Conservation (phyloP, 768 basidiomycete genomes). For the Termitomyces sp. region DNA sequence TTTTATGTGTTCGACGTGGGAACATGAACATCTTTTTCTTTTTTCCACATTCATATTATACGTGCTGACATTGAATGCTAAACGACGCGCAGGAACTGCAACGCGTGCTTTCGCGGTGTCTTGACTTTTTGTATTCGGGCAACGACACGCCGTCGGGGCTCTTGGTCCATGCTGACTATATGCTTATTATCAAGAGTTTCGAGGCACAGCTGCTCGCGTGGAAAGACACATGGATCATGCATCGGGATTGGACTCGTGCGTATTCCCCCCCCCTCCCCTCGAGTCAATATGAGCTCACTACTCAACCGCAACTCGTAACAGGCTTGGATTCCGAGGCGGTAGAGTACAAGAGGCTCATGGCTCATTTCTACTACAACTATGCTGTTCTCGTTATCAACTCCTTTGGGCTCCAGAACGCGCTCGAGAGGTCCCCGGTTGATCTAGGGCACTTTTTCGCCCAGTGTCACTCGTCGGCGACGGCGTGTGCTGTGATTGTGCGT, state of each 20-base stretch:
- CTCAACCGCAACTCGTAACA: slow-evolving; percentile 12
- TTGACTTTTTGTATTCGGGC: slow-evolving; percentile 88
- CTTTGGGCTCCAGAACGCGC: slow-evolving; percentile 94
- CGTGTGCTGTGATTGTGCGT: slow-evolving; percentile 67
- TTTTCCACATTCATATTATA: too few relatives aligned
- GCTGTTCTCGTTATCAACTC: slow-evolving; percentile 88
- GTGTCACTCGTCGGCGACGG: slow-evolving; percentile 67
- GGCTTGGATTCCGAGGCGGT: slow-evolving; percentile 20
- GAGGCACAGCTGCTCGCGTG: slow-evolving; percentile 68
- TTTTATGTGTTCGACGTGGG: background rate
- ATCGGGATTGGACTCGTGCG: slow-evolving; percentile 25
- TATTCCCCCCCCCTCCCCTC: background rate
- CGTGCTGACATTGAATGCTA: too few relatives aligned
- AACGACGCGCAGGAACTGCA: slow-evolving; percentile 69
- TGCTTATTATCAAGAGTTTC: slow-evolving; percentile 79
- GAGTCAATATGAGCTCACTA: background rate
- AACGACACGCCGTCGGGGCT: slow-evolving; percentile 79
- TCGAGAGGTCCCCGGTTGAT: slow-evolving; percentile 71
- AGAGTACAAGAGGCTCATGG: slow-evolving; percentile 49
- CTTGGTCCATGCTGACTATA: slow-evolving; percentile 80
- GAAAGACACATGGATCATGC: slow-evolving; percentile 52
- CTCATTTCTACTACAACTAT: slow-evolving; percentile 81
- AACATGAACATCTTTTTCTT: too few relatives aligned
- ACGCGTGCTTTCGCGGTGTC: slow-evolving; percentile 80
- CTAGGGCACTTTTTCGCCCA: slow-evolving; percentile 83